Evolutionary conservation across 495 filamentous ascomycete genomes (phyloP).

Genomic region (Aspergillus hancockii): DNA sequence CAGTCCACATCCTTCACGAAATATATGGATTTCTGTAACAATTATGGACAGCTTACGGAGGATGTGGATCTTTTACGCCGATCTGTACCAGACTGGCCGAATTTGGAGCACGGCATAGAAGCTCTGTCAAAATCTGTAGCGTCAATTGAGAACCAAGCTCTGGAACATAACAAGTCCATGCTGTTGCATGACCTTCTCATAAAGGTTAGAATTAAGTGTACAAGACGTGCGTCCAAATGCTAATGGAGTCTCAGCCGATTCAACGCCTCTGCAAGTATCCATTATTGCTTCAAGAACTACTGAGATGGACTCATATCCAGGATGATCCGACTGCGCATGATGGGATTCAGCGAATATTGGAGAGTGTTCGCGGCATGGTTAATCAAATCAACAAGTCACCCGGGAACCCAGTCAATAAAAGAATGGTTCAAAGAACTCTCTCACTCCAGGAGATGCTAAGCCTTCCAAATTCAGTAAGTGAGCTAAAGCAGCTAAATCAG

Average conservation of each 20-base stretch:
- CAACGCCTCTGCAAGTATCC: constrained; percentile 94
- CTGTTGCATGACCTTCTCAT: constrained; percentile 85
- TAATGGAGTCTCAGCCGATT: constrained; percentile 65
- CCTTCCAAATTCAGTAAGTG: constrained; percentile 67
- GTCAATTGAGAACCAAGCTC: constrained; percentile 64
- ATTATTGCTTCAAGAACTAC: constrained; percentile 78
- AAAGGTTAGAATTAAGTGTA: constrained; percentile 59
- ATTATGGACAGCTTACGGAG: constrained; percentile 79
- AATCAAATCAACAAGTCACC: constrained; percentile 77
- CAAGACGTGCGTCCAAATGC: neutral
- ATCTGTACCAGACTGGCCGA: constrained; percentile 72
- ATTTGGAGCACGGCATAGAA: constrained; percentile 86
- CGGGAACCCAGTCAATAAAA: constrained; percentile 39
- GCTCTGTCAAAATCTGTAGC: constrained; percentile 74
- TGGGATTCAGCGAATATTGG: constrained; percentile 73
- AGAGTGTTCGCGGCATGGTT: constrained; percentile 68
- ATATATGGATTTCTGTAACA: constrained; percentile 86
- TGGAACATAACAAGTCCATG: constrained; percentile 69
- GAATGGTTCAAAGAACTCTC: constrained; percentile 54
- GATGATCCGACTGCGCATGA: constrained; percentile 81
- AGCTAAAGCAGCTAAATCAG: too few relatives aligned
- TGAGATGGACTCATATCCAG: constrained; percentile 76
- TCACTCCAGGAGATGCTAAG: constrained; percentile 56
- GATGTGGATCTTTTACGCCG: constrained; percentile 70
- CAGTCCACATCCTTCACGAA: constrained; percentile 79